These are phyloP conservation scores for Phialophora expanda DNA, from an alignment of 2,329 filamentous ascomycete species.

Conservation along the genomic window DNA sequence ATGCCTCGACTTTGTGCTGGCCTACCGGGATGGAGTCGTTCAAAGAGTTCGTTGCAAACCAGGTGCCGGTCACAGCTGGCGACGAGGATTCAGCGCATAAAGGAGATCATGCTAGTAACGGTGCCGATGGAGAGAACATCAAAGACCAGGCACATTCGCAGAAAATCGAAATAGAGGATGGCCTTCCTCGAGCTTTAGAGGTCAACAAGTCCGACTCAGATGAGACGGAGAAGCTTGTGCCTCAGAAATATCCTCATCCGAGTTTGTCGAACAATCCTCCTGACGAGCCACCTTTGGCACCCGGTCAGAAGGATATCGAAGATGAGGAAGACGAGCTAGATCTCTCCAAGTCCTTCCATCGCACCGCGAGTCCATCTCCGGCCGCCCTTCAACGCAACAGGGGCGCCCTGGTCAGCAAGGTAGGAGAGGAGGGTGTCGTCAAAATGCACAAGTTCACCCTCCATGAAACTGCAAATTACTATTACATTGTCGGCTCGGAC, in stretches of 20 bases:
- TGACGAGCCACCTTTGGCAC: slow-evolving; percentile 42
- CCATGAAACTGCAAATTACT: slow-evolving; percentile 91
- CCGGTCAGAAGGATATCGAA: slow-evolving; percentile 45
- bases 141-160: slow-evolving; percentile 6
- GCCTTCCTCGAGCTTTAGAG: slow-evolving; percentile 9
- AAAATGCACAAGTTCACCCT: slow-evolving; percentile 96
- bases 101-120: slow-evolving; percentile 11
- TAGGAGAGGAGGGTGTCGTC: slow-evolving; percentile 53
- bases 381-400: slow-evolving; percentile 48
- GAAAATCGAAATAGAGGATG: slow-evolving; percentile 7
- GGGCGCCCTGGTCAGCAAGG: slow-evolving; percentile 45
- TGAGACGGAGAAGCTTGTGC: slow-evolving; percentile 23
- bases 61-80: slow-evolving; percentile 5
- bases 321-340: slow-evolving; percentile 53
- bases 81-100: slow-evolving; percentile 43
- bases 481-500: slow-evolving; percentile 93
- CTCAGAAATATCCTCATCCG: slow-evolving; percentile 29
- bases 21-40: slow-evolving; percentile 32
- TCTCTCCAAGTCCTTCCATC: slow-evolving; percentile 53
- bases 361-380: slow-evolving; percentile 46
- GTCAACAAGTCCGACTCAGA: slow-evolving; percentile 25
- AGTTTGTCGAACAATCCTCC: slow-evolving; percentile 43
- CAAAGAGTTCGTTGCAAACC: slow-evolving; percentile 30
- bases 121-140: not conserved
- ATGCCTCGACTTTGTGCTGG: not conserved